Conservation (phyloP, 768 basidiomycete species). For the Imleria badia region DNA sequence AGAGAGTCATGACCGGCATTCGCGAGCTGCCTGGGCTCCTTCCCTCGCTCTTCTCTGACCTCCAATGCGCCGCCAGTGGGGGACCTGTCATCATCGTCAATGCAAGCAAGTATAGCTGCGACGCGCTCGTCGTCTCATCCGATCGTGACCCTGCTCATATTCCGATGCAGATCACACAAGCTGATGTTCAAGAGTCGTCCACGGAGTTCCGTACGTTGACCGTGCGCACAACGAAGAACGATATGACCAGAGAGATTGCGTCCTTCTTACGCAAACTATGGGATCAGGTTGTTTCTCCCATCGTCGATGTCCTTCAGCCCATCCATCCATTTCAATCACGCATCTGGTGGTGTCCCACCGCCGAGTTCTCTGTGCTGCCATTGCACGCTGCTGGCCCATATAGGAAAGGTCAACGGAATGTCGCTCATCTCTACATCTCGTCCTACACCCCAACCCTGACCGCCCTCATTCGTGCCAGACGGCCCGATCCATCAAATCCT, state of each 20-base stretch:
- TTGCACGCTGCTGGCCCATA: neutral
- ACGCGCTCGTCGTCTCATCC: neutral
- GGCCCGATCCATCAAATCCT: too few relatives aligned
- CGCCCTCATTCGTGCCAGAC: neutral
- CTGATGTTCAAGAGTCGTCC: too few relatives aligned
- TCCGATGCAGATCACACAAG: too few relatives aligned
- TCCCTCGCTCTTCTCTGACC: neutral
- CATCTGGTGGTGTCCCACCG: too few relatives aligned
- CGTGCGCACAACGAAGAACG: too few relatives aligned
- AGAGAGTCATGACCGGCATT: neutral
- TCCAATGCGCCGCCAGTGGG: neutral
- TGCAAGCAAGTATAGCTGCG: neutral
- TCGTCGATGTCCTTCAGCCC: too few relatives aligned
- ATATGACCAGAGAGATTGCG: too few relatives aligned
- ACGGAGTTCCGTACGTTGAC: too few relatives aligned
- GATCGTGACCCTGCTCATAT: neutral
- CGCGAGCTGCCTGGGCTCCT: neutral
- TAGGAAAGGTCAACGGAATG: neutral
- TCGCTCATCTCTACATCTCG: constrained; percentile 12
- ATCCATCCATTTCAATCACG: too few relatives aligned
- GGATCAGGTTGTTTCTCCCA: too few relatives aligned
- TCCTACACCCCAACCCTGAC: constrained; percentile 12
- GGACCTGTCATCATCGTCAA: neutral
- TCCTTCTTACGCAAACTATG: too few relatives aligned
- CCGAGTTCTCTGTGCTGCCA: too few relatives aligned